phyloP scores from a whole-genome alignment of 148 eudicot genomes.

The Camellia granthamiana region DNA sequence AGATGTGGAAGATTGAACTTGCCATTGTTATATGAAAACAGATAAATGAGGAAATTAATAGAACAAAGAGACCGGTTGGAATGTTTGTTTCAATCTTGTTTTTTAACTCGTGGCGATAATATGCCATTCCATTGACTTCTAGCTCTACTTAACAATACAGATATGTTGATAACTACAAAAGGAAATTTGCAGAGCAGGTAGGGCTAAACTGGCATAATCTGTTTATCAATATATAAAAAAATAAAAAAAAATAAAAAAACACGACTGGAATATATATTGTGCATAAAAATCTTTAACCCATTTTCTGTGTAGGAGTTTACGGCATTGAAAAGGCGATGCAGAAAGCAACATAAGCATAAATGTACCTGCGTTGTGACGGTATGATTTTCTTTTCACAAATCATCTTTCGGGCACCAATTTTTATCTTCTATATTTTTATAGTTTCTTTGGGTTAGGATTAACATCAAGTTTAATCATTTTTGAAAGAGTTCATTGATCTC shows the following conservation, averaged over 20 bases:
- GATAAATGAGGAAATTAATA: not conserved
- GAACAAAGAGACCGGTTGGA: not conserved
- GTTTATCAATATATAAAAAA: not conserved
- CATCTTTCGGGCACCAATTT: not conserved
- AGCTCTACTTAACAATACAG: conserved; percentile 33
- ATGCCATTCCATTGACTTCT: conserved; percentile 15
- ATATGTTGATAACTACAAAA: conserved; percentile 55
- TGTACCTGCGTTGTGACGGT: conserved; percentile 67
- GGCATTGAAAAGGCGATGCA: conserved; percentile 58
- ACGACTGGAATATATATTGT: not conserved
- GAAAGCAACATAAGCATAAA: conserved; percentile 37
- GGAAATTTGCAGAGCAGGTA: conserved; percentile 83
- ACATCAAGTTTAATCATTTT: not conserved
- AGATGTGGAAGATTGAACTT: not conserved
- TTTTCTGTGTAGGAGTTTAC: conserved; percentile 46
- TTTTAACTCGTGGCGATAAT: too few species aligned
- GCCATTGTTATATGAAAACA: not conserved
- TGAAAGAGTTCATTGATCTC: not conserved
- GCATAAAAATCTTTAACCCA: not conserved
- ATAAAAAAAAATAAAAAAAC: not conserved
- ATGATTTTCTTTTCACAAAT: conserved; percentile 16
- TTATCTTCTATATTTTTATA: not conserved
- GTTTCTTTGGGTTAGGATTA: not conserved
- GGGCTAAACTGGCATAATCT: not conserved
- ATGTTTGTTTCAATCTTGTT: not conserved